These are phyloP conservation scores for Phycomyces blakesleeanus DNA, from an alignment of 192 early-diverging fungal species.

Conservation along the genomic window DNA sequence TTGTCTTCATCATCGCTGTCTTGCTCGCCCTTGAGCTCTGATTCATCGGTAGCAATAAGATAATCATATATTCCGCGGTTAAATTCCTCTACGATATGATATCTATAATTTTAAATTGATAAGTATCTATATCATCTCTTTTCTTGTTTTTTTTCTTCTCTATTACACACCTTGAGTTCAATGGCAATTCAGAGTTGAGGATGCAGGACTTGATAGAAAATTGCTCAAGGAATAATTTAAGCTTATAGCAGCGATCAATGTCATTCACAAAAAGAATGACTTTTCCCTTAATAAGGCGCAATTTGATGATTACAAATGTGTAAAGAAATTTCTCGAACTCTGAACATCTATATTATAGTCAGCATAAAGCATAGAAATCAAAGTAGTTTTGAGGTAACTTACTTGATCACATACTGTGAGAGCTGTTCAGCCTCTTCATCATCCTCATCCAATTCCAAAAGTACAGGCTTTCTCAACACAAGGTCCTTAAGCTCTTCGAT, in stretches of 20 bases:
- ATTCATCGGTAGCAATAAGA: slow-evolving; percentile 94
- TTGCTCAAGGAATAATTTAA: slow-evolving; percentile 95
- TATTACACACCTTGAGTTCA: slow-evolving; percentile 59
- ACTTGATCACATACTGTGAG: slow-evolving; percentile 74
- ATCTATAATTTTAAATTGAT: slow-evolving; percentile 34
- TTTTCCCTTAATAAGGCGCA: slow-evolving; percentile 86
- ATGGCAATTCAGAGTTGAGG: slow-evolving; percentile 91
- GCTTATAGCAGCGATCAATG: slow-evolving; percentile 87
- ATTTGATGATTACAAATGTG: slow-evolving; percentile 85
- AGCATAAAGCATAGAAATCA: too few species aligned
- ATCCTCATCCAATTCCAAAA: slow-evolving; percentile 84
- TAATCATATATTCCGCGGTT: slow-evolving; percentile 95
- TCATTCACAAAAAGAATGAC: slow-evolving; percentile 94
- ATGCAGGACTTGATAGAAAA: slow-evolving; percentile 90
- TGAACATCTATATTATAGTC: slow-evolving; percentile 40
- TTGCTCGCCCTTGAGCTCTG: slow-evolving; percentile 61
- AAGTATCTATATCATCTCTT: background rate
- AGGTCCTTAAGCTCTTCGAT: slow-evolving; percentile 83
- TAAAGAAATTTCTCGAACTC: slow-evolving; percentile 89
- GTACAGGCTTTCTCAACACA: slow-evolving; percentile 74
- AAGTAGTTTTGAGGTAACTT: background rate
- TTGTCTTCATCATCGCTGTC: slow-evolving; percentile 59
- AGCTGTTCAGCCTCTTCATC: slow-evolving; percentile 59
- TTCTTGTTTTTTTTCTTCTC: background rate
- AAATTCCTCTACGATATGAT: slow-evolving; percentile 96